Evolutionary conservation across 169 alveolate genomes (phyloP).

Genomic region (Haemoproteus tartakovskyi): DNA sequence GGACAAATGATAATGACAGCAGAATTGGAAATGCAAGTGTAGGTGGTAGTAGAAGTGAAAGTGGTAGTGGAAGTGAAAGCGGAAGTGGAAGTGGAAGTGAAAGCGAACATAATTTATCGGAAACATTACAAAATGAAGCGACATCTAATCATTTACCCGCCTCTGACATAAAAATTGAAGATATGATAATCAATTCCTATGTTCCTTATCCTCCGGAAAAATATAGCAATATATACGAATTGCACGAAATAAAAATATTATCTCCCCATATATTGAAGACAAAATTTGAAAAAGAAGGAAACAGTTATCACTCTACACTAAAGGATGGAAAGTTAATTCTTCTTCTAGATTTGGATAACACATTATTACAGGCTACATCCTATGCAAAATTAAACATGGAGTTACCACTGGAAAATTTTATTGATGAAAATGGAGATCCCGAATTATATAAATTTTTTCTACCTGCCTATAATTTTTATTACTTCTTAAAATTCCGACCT

Average conservation of each 20-base stretch:
- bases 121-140: too few species aligned
- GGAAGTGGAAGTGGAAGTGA: too few species aligned
- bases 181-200: slow-evolving; percentile 30
- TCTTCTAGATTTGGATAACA: slow-evolving; percentile 86
- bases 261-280: slow-evolving; percentile 60
- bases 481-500: slow-evolving; percentile 88
- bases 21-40: too few species aligned
- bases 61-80: too few species aligned
- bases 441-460: slow-evolving; percentile 86
- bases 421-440: slow-evolving; percentile 86
- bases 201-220: slow-evolving; percentile 65
- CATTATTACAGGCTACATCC: slow-evolving; percentile 87
- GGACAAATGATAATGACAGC: too few species aligned
- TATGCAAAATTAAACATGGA: slow-evolving; percentile 82
- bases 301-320: slow-evolving; percentile 44
- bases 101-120: too few species aligned
- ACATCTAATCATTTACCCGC: too few species aligned
- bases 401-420: slow-evolving; percentile 82
- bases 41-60: too few species aligned
- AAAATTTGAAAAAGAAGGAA: slow-evolving; percentile 14
- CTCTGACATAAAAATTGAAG: slow-evolving; percentile 18
- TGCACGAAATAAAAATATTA: slow-evolving; percentile 62
- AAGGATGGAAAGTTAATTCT: slow-evolving; percentile 81
- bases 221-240: slow-evolving; percentile 48
- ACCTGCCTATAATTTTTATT: slow-evolving; percentile 82